A percentile compares a stretch with the other conserved stretches of the same genome.
Evolutionary conservation across 768 basidiomycete species (phyloP).

Genomic region (Tricholoma bakamatsutake): DNA sequence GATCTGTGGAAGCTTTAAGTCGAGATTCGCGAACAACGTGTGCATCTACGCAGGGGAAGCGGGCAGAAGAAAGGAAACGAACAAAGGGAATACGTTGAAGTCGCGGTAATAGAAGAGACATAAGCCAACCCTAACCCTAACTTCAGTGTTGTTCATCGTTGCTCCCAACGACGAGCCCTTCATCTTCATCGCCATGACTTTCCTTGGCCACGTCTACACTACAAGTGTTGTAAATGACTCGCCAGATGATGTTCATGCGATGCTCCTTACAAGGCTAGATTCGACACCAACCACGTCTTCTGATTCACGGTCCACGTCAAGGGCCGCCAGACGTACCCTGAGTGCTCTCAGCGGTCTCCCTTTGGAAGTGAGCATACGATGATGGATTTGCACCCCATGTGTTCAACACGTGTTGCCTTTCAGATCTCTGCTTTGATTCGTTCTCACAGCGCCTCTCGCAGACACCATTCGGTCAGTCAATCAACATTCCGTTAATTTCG

Average conservation of each 20-base stretch:
- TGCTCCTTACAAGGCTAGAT: conserved; percentile 6
- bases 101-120: too few species aligned
- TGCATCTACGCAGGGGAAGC: conserved; percentile 79
- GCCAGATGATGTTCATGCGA: not conserved
- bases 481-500: not conserved
- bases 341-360: conserved; percentile 23
- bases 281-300: conserved; percentile 9
- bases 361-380: conserved; percentile 28
- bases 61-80: conserved; percentile 13
- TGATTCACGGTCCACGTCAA: conserved; percentile 4
- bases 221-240: not conserved
- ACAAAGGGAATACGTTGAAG: not conserved
- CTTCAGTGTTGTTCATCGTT: not conserved
- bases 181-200: not conserved
- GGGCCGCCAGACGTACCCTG: conserved; percentile 19
- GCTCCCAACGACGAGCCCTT: not conserved
- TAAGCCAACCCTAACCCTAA: conserved; percentile 9
- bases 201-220: not conserved
- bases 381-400: conserved; percentile 19
- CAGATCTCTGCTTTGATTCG: conserved; percentile 36
- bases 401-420: conserved; percentile 44
- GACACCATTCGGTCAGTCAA: conserved; percentile 21
- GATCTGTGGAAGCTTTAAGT: conserved; percentile 21
- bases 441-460: conserved; percentile 32
- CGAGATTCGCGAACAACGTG: conserved; percentile 67